Conservation (phyloP, 225 moss, liverwort and hornwort species). For the Climacium dendroides region DNA sequence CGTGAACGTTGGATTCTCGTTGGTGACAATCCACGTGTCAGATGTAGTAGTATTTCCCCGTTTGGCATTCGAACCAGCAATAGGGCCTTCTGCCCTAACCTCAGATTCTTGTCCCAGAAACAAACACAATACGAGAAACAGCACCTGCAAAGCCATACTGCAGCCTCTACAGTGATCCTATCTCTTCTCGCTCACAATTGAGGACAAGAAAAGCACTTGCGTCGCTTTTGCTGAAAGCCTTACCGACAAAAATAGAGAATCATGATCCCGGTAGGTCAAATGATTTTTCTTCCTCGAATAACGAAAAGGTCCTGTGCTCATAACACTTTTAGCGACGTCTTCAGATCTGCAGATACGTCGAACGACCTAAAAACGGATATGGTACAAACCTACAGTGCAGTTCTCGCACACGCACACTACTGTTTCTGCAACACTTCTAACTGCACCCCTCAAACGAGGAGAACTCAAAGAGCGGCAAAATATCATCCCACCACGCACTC, state of each 20-base stretch:
- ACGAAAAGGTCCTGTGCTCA: not conserved
- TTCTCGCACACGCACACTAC: not conserved
- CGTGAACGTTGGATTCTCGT: accelerated
- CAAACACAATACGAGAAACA: slow-evolving; percentile 10
- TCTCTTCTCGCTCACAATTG: not conserved
- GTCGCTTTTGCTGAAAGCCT: not conserved
- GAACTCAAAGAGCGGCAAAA: not conserved
- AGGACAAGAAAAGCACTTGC: not conserved
- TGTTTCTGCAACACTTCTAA: not conserved
- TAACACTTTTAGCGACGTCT: not conserved
- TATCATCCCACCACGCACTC: not conserved
- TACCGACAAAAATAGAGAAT: not conserved
- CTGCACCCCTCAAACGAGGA: not conserved
- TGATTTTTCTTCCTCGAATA: not conserved
- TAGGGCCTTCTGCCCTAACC: not conserved
- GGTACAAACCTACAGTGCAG: not conserved
- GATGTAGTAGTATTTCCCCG: too few relatives aligned
- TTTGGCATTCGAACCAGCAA: not conserved
- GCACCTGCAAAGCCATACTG: slow-evolving; percentile 6
- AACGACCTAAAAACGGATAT: not conserved
- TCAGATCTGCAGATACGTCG: not conserved
- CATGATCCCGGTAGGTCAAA: not conserved
- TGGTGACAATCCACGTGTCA: not conserved
- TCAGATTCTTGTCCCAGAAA: not conserved
- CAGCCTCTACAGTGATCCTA: not conserved